These are phyloP conservation scores for Allantophomopsis cytisporea DNA, from an alignment of 2,329 filamentous ascomycete genomes.

Conservation along the genomic window DNA sequence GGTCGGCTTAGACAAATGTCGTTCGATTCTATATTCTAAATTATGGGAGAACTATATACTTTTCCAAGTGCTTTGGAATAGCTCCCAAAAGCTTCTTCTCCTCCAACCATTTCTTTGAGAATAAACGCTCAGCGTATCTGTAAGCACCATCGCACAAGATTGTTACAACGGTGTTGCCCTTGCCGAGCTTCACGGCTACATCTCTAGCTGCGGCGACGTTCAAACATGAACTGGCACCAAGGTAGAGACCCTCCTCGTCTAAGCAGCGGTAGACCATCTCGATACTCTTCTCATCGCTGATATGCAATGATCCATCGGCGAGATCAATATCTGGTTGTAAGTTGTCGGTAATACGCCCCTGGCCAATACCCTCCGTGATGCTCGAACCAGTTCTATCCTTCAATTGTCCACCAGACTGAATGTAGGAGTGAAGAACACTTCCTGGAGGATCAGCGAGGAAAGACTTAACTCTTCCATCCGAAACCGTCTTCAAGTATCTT, in stretches of 20 bases:
- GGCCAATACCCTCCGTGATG: slow-evolving; percentile 96
- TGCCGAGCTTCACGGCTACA: slow-evolving; percentile 77
- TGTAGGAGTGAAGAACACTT: slow-evolving; percentile 84
- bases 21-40: slow-evolving; percentile 19
- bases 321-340: slow-evolving; percentile 71
- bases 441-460: slow-evolving; percentile 92
- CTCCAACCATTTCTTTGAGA: slow-evolving; percentile 81
- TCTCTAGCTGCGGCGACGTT: slow-evolving; percentile 95
- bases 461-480: slow-evolving; percentile 64
- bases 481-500: slow-evolving; percentile 74
- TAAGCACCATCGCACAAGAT: slow-evolving; percentile 96
- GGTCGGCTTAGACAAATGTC: no score
- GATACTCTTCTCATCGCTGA: slow-evolving; percentile 87
- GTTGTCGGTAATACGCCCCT: slow-evolving; percentile 94
- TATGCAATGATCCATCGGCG: slow-evolving; percentile 71
- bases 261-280: slow-evolving; percentile 96
- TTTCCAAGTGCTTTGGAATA: slow-evolving; percentile 74
- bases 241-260: slow-evolving; percentile 89
- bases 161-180: slow-evolving; percentile 72
- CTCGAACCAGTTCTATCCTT: slow-evolving; percentile 71
- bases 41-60: slow-evolving; percentile 86
- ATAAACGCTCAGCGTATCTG: slow-evolving; percentile 84
- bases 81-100: slow-evolving; percentile 62
- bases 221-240: slow-evolving; percentile 84
- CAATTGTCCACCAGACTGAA: slow-evolving; percentile 71